Percentiles rank a stretch among this genome's conserved stretches.
Conservation (phyloP, 1,284 basidiomycete genomes). For the Austroboletus niveus region DNA sequence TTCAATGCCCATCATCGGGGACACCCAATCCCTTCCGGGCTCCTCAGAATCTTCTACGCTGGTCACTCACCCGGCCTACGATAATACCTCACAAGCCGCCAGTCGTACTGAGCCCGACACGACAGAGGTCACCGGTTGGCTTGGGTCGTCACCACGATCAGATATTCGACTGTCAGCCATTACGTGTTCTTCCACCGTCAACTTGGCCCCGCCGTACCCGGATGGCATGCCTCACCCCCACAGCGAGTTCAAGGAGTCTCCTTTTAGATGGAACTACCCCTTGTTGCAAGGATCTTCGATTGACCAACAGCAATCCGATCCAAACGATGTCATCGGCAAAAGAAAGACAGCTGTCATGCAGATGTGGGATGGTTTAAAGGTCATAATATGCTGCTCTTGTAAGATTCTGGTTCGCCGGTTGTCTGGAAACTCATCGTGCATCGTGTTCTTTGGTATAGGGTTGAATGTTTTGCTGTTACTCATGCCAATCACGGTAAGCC, state of each 20-base stretch:
- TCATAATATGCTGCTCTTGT: conserved; percentile 60
- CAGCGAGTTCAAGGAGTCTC: conserved; percentile 30
- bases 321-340: neutral
- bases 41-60: conserved; percentile 32
- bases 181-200: conserved; percentile 25
- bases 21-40: conserved; percentile 9
- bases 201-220: conserved; percentile 20
- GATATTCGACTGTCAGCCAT: conserved; percentile 25
- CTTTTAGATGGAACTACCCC: conserved; percentile 33
- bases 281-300: conserved; percentile 21
- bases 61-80: conserved; percentile 29
- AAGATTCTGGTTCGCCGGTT: conserved; percentile 18
- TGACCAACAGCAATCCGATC: conserved; percentile 3
- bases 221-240: conserved; percentile 9
- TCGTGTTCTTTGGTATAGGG: conserved; percentile 41
- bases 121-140: conserved; percentile 9
- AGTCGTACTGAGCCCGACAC: neutral
- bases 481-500: conserved; percentile 60
- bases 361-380: conserved; percentile 50
- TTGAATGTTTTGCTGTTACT: conserved; percentile 60
- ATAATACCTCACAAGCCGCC: conserved; percentile 8
- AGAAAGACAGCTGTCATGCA: conserved; percentile 10
- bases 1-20: conserved; percentile 13
- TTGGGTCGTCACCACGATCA: conserved; percentile 18
- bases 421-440: neutral